Base-by-base conservation (phyloP, 164 flowering plant species). In the Nelumbo lutea region DNA sequence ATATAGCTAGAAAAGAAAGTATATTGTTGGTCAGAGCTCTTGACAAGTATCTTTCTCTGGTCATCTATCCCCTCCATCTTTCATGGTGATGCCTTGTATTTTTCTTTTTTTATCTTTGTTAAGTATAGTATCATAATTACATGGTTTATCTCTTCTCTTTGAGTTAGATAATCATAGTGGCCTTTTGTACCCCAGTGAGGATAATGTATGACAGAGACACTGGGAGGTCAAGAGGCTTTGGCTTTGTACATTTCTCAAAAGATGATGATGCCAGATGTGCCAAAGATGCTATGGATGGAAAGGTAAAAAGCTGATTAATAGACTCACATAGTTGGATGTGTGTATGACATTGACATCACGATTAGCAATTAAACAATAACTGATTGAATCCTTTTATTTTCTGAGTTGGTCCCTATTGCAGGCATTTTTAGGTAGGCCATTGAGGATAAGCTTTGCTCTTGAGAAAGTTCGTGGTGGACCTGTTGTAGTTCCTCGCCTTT, bases 151-250 rank as follows among this genome's bases (percentile, higher is more conserved):
- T 27, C 27, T 27, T 27, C 27, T 27, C 27, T 27, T 27, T 27
- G 27, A 27, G 27, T 27, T 27, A 27, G 27, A 27, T 27, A 27
- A 27, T 27, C 27, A 27, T 27, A 27, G 15, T 53, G 11, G 15
- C 3, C 14, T 53, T 10, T 13, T 53, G 14, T 53, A 15, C 2
- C 14, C 14, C n/a, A 53, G 57, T 53, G 57, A 53, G 57, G 57
- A 53, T 53, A 62, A 67, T 90, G 78, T 93, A 93, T 61, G 93
- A 90, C 78, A 90, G 79, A 76, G 85, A 83, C 52, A 80, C 79
- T 14, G 98, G 96, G 41, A 83, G 98, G 59, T 84, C 98, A 72
- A 89, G 96, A 81, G 98, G 98, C 40, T 90, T 89, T 75, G 96
- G 98, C 14, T 93, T 93, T 78, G 85, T 93, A 41, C 10, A 83